These are phyloP conservation scores for Betula pendula DNA, from an alignment of 306 rosid genomes.

Conservation along the genomic window DNA sequence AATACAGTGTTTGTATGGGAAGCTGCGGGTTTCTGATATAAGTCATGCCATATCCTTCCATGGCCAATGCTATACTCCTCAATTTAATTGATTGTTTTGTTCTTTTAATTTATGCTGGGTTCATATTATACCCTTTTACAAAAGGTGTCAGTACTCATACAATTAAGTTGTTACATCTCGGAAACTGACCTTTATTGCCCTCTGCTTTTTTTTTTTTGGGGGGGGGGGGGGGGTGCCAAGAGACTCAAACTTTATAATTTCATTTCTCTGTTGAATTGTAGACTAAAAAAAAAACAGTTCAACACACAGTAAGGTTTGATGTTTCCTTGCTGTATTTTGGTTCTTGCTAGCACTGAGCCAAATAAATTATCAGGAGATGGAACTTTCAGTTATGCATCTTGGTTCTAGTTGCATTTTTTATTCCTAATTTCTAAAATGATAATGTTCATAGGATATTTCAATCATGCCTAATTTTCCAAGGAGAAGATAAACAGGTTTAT, in stretches of 20 bases:
- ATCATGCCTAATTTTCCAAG: neutral
- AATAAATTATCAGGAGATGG: neutral
- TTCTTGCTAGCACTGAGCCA: neutral
- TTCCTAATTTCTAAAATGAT: neutral
- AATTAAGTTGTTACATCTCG: too few relatives aligned
- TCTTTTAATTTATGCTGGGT: neutral
- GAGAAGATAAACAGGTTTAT: neutral
- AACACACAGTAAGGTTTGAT: neutral
- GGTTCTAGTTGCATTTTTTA: neutral
- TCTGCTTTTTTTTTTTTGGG: too few relatives aligned
- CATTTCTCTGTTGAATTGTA: neutral
- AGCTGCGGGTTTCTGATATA: neutral
- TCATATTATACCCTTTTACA: too few relatives aligned
- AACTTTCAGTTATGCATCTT: neutral
- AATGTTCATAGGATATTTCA: neutral
- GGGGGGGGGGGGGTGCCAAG: too few relatives aligned
- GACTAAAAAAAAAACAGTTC: neutral
- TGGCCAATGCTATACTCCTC: neutral
- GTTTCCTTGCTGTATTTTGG: neutral
- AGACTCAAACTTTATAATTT: neutral
- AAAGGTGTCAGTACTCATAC: too few relatives aligned
- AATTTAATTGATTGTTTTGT: neutral
- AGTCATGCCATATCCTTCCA: neutral
- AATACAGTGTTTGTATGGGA: neutral
- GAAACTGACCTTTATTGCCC: too few relatives aligned